phyloP scores from a whole-genome alignment of 2,329 filamentous ascomycete species.

The Ophiobolus disseminans region DNA sequence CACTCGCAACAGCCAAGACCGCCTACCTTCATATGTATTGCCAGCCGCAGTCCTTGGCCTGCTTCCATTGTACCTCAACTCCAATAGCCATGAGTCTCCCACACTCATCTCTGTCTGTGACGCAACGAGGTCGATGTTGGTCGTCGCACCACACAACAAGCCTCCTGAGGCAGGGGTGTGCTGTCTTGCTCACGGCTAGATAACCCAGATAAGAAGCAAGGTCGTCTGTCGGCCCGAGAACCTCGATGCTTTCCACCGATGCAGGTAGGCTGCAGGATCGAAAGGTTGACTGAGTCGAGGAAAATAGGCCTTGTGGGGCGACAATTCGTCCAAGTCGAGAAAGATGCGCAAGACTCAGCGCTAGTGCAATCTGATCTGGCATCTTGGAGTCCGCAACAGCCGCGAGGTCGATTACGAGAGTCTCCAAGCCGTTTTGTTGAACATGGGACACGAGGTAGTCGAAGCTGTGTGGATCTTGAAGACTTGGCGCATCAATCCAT shows the following conservation, averaged over 20 bases:
- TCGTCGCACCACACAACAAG: too few species aligned
- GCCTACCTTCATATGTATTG: too few species aligned
- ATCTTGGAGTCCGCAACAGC: background rate
- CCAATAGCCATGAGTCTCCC: background rate
- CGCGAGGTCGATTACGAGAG: background rate
- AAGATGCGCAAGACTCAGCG: background rate
- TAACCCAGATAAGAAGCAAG: background rate
- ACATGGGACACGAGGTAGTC: background rate
- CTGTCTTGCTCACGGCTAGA: background rate
- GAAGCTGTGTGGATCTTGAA: background rate
- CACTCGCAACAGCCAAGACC: too few species aligned
- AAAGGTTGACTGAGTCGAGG: background rate
- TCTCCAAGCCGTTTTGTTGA: background rate
- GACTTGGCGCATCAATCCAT: background rate
- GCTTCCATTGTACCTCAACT: background rate
- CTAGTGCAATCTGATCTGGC: background rate
- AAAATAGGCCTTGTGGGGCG: background rate
- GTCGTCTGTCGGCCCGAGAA: background rate
- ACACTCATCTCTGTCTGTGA: too few species aligned
- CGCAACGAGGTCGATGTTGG: too few species aligned
- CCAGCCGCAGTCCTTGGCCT: too few species aligned
- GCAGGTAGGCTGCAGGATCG: background rate
- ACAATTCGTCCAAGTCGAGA: background rate
- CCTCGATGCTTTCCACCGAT: background rate
- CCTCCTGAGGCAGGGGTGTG: too few species aligned